Conservation (phyloP, 352 stramenopile species). For the Pythium rhizo-oryzae region DNA sequence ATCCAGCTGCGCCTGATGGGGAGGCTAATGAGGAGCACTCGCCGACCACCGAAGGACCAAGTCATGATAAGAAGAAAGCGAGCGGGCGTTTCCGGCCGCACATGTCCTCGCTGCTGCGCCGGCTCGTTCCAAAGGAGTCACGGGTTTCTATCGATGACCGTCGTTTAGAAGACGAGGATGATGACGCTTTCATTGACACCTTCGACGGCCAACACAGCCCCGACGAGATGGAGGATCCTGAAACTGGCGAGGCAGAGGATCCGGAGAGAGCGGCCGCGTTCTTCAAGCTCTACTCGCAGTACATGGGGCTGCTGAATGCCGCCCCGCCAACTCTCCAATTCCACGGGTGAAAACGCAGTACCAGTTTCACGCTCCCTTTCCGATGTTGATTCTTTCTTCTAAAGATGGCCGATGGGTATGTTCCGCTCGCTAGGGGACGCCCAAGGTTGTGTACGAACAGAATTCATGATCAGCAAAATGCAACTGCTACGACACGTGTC, state of each 20-base stretch:
- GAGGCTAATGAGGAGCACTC: not conserved
- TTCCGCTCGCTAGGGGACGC: no score
- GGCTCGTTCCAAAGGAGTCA: constrained; percentile 17
- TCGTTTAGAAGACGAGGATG: not conserved
- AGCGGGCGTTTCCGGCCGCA: constrained; percentile 15
- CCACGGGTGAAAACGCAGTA: not conserved
- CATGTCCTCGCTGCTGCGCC: constrained; percentile 14
- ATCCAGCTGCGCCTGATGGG: not conserved
- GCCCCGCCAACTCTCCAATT: not conserved
- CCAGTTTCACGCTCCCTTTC: no score
- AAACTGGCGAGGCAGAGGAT: not conserved
- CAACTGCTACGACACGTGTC: no score
- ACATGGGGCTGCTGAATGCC: constrained; percentile 45
- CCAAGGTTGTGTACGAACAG: no score
- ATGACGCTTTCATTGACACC: not conserved
- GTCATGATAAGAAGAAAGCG: not conserved
- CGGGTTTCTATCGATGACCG: not conserved
- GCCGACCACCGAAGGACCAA: not conserved
- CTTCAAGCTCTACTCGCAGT: constrained; percentile 44
- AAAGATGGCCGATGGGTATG: no score
- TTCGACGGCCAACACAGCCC: not conserved
- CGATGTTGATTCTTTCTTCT: no score
- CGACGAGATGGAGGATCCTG: not conserved
- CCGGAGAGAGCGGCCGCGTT: constrained; percentile 34
- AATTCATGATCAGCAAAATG: no score